phyloP scores from a whole-genome alignment of 331 rosid genomes.

The Acacia concinna region DNA sequence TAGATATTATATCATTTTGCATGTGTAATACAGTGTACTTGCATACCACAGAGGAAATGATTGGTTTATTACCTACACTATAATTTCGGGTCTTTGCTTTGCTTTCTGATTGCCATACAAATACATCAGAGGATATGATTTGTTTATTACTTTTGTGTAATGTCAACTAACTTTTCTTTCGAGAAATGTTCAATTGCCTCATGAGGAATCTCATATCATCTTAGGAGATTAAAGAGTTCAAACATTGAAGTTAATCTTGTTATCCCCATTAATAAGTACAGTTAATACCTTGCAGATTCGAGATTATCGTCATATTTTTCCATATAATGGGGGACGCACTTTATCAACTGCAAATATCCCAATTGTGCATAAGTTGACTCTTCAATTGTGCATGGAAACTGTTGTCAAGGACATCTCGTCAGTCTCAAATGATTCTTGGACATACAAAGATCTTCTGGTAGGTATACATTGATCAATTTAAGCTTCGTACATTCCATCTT shows the following conservation, averaged over 20 bases:
- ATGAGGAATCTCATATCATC: neutral
- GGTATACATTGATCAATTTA: conserved; percentile 13
- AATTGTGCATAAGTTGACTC: conserved; percentile 35
- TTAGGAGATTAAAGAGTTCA: neutral
- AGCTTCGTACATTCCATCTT: conserved; percentile 7
- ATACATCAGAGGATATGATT: conserved; percentile 1
- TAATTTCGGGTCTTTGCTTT: neutral
- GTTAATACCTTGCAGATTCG: conserved; percentile 39
- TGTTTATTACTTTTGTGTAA: neutral
- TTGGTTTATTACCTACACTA: no score
- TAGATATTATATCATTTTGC: neutral
- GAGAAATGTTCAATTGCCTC: neutral
- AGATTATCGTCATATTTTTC: conserved; percentile 42
- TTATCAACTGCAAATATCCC: conserved; percentile 9
- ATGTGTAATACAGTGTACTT: neutral
- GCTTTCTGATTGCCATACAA: neutral
- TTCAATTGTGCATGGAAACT: conserved; percentile 40
- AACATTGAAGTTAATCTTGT: conserved; percentile 3
- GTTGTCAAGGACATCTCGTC: conserved; percentile 45
- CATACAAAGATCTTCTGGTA: conserved; percentile 41
- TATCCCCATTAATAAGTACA: neutral
- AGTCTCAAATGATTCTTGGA: conserved; percentile 37
- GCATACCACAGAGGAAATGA: no score
- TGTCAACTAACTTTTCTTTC: neutral
- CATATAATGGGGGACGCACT: conserved; percentile 4